Evolutionary conservation across 345 rosid genomes (phyloP), one percentile per base, ranked within the genome.

Genomic region (Geranium brycei): DNA sequence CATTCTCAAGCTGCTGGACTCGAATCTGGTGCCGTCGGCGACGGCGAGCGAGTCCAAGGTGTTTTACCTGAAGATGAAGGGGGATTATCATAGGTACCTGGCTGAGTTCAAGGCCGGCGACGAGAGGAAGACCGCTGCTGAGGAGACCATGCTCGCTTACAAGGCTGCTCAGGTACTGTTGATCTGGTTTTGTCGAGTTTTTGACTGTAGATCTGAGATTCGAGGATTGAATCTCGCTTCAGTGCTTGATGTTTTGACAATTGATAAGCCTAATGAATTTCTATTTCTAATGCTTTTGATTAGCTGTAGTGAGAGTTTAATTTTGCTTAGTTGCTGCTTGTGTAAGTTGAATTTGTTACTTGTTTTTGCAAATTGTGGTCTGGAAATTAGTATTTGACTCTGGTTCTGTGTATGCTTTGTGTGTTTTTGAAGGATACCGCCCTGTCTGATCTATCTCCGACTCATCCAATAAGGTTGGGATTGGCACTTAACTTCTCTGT

Each of bases 391-490:
- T 47, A 47, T 6, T 47, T 47, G 13, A 8, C 13, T 47, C 13
- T 47, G 53, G 3, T 47, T 47, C 13, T 13, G 15, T 47, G 14
- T 13, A 47, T 10, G 13, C 11, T 47, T 13, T 61, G 17, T 63
- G 3, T 57, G 47, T 38, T 28, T 68, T 38, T 72, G 76, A 72
- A 88, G 96, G 98, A 88, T 59, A 88, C 88, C 75, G 98, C 92
- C n/a, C 85, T 80, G 66, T 63, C 90, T 0, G 96, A 91, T 62
- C 73, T 91, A 69, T 82, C 98, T 66, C 92, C 96, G 6, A 89
- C 98, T 15, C 96, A 91, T 51, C 96, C 95, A 5, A 91, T 89
- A 75, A 95, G 96, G 47, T 87, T 91, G 0, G 95, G 98, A 47
- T 62, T 89, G 71, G 96, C 98, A 3, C 81, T 91, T 59, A 87